Conservation (phyloP, 176 grass and related monocot genomes). For the Areca catechu region DNA sequence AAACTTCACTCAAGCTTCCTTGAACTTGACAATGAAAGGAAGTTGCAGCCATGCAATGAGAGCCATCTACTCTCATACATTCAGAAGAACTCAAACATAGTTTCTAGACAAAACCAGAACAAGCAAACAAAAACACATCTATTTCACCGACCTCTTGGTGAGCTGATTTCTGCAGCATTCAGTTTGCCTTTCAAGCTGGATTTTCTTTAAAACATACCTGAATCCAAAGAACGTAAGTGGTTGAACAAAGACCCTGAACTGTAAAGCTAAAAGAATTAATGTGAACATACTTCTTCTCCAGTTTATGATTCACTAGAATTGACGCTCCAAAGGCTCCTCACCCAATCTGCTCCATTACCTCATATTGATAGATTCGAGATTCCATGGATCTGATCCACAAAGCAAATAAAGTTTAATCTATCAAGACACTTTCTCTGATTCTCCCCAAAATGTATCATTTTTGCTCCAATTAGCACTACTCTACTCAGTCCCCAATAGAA, state of each 20-base stretch:
- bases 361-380: constrained; percentile 91
- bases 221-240: constrained; percentile 11
- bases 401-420: too few species aligned
- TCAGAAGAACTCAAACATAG: constrained; percentile 6
- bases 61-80: constrained; percentile 61
- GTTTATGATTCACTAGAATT: constrained; percentile 96
- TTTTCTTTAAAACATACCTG: constrained; percentile 96
- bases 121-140: not conserved
- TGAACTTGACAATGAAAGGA: constrained; percentile 92
- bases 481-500: not conserved
- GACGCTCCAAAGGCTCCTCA: constrained; percentile 91
- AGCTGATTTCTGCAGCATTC: constrained; percentile 87
- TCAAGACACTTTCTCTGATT: too few species aligned
- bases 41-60: constrained; percentile 88
- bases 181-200: constrained; percentile 78
- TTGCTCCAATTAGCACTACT: constrained; percentile 14
- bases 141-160: constrained; percentile 74
- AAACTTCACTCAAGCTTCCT: constrained; percentile 99
- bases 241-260: not conserved
- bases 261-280: constrained; percentile 9
- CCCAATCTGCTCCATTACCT: constrained; percentile 96
- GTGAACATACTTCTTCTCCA: constrained; percentile 63
- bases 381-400: too few species aligned
- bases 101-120: not conserved
- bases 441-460: too few species aligned